A percentile compares a stretch with the other conserved stretches of the same genome.
Conservation (phyloP, 75 land plant genomes). For the Adiantum capillusveneris region DNA sequence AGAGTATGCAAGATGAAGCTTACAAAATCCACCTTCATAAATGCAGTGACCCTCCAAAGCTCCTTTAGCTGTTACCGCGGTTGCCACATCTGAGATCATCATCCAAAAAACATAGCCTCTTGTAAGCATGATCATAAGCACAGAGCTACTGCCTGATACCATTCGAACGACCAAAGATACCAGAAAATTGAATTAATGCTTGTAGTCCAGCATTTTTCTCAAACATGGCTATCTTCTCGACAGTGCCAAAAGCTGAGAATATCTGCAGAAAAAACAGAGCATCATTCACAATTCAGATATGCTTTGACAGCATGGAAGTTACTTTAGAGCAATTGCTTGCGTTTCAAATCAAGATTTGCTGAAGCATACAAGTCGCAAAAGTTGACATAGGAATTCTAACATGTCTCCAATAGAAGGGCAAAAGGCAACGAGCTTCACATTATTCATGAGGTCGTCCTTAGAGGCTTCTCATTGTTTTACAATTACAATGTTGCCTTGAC, state of each 20-base stretch:
- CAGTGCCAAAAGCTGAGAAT: constrained; percentile 64
- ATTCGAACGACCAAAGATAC: constrained; percentile 13
- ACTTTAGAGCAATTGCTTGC: too few species aligned
- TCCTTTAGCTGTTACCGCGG: constrained; percentile 64
- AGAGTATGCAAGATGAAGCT: constrained; percentile 72
- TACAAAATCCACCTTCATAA: constrained; percentile 90
- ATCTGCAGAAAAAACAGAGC: too few species aligned
- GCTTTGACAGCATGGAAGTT: too few species aligned
- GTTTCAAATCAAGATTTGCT: too few species aligned
- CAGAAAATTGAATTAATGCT: constrained; percentile 67
- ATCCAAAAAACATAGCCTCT: not conserved
- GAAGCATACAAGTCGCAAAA: too few species aligned
- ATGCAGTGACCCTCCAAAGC: constrained; percentile 80
- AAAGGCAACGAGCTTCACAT: too few species aligned
- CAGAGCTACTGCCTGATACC: not conserved
- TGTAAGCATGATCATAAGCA: not conserved
- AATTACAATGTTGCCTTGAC: too few species aligned
- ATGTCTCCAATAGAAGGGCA: too few species aligned
- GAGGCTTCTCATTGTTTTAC: too few species aligned
- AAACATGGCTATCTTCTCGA: constrained; percentile 71
- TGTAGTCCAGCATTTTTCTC: constrained; percentile 64
- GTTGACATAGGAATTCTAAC: too few species aligned
- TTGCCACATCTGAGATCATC: constrained; percentile 39
- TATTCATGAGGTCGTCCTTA: too few species aligned
- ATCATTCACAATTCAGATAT: too few species aligned